Percentiles rank a stretch among this genome's conserved stretches.
These are phyloP conservation scores for Rhodotorula sp. DNA, from an alignment of 1,284 basidiomycete genomes.

Conservation along the genomic window DNA sequence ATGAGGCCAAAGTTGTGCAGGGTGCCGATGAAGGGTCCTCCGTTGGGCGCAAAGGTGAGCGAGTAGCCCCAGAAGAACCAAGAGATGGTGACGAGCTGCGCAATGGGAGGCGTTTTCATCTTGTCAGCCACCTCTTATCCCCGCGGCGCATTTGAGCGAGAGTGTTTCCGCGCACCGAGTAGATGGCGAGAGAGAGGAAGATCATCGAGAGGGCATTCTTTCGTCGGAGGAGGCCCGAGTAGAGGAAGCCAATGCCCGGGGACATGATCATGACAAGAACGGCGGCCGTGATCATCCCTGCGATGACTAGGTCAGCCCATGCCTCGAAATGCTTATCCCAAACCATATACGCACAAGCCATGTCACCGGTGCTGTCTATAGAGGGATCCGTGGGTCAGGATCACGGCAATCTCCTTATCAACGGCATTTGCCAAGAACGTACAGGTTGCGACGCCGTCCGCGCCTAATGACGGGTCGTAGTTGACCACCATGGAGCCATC, in stretches of 20 bases:
- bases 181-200: conserved; percentile 72
- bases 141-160: background rate
- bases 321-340: background rate
- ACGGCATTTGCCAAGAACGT: background rate
- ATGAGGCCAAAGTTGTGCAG: conserved; percentile 77
- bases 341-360: conserved; percentile 11
- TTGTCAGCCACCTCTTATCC: background rate
- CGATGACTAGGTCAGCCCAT: background rate
- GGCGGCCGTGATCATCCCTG: conserved; percentile 14
- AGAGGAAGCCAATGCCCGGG: conserved; percentile 25
- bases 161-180: conserved; percentile 60
- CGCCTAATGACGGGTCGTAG: conserved; percentile 9
- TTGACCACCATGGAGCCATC: conserved; percentile 24
- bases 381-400: background rate
- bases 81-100: conserved; percentile 49
- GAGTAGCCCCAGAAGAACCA: conserved; percentile 50
- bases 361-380: conserved; percentile 29
- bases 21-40: conserved; percentile 55
- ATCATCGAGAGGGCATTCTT: conserved; percentile 88
- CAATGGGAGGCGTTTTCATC: background rate
- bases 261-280: conserved; percentile 78
- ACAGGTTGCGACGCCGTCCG: conserved; percentile 7
- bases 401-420: background rate
- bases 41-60: conserved; percentile 52
- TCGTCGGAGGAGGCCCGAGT: conserved; percentile 35